Evolutionary conservation across 2,329 filamentous ascomycete species (phyloP), one percentile per base, ranked within the genome.

Genomic region (Colletotrichum zoysiae): DNA sequence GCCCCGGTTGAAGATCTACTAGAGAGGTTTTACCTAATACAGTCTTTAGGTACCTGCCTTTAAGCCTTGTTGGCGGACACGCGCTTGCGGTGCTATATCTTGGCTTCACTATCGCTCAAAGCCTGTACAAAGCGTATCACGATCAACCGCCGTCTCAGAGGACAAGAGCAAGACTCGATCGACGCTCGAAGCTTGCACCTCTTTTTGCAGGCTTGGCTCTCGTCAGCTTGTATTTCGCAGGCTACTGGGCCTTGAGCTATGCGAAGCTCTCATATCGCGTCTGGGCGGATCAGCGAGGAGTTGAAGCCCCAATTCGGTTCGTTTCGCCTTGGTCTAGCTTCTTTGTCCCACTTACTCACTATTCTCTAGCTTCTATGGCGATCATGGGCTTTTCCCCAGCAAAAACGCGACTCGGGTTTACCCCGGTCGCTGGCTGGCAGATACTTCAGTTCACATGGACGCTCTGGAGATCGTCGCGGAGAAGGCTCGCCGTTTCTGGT

Each of bases 401-500:
- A 30, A 64, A 20, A 77, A 79, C 35, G 74, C 75, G 12, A 75
- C 74, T 20, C 65, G 76, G 16, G 77, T 83, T 71, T 77, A 85
- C 57, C 75, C 88, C 56, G 82, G 82, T 14, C 82, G 84, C 35
- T 91, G 89, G 89, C 77, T 89, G 70, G 84, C 81, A 57, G 86
- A 90, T 46, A 85, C 85, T 2, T 83, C 87, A 33, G 77, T 90
- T 30, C 83, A 87, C 73, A 79, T 79, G 11, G 86, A 89, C 77
- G 84, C 85, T 14, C 82, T 89, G 69, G 85, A 88, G 71, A 87
- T 89, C 33, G 81, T 89, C 5, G 82, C 87, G 8, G 86, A 87
- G 75, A 87, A 84, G 61, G 82, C 85, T 4, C 85, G 86, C 60
- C 85, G 88, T 20, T 86, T 89, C 76, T 89, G 89, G 85, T 91